phyloP scores from a whole-genome alignment of 2,329 filamentous ascomycete species.

The Beauveria australis region DNA sequence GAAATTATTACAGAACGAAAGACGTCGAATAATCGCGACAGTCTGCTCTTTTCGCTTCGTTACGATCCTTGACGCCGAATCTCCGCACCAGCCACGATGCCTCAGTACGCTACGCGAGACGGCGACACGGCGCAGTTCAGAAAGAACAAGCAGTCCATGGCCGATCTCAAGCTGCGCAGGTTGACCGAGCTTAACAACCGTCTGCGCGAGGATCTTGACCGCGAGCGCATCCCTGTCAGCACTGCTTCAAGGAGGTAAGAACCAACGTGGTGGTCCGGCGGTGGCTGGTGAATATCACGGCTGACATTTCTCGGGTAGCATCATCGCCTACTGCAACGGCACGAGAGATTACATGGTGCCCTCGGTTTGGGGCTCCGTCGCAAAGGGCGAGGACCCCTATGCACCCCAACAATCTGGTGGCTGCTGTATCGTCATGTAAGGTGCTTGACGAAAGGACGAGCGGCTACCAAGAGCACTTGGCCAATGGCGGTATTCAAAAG shows the following conservation, averaged over 20 bases:
- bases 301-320: conserved; percentile 42
- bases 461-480: not conserved
- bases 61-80: not conserved
- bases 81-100: conserved; percentile 38
- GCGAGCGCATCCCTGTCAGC: conserved; percentile 90
- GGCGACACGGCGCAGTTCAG: conserved; percentile 61
- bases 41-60: conserved; percentile 13
- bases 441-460: conserved; percentile 7
- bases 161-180: conserved; percentile 91
- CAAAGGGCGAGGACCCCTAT: conserved; percentile 96
- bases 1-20: not conserved
- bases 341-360: conserved; percentile 99
- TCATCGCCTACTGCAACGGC: conserved; percentile 96
- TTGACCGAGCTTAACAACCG: conserved; percentile 96
- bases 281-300: not conserved
- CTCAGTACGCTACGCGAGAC: conserved; percentile 59
- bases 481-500: not conserved
- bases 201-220: conserved; percentile 88
- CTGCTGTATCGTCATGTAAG: conserved; percentile 92
- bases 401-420: conserved; percentile 86
- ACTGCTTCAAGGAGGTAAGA: conserved; percentile 80
- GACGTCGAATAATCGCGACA: not conserved
- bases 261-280: conserved; percentile 10
- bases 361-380: conserved; percentile 89
- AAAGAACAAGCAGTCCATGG: conserved; percentile 99